Percentiles rank a stretch among this genome's conserved stretches.
phyloP scores from a whole-genome alignment of 2,329 filamentous ascomycete genomes.

The Hypoxylon rubiginosum region DNA sequence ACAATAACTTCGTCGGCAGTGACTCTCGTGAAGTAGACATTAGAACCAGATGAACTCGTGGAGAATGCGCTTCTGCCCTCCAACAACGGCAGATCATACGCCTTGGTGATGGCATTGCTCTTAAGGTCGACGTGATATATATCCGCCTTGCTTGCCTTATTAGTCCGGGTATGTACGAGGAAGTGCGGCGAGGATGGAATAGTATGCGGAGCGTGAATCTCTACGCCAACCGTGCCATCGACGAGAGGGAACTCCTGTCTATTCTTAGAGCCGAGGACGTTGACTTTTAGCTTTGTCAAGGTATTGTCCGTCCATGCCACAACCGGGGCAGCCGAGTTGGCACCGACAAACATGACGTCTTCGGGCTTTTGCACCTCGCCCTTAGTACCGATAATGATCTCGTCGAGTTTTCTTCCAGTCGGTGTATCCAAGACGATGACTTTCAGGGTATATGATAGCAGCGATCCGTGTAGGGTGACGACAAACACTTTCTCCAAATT shows the following conservation, averaged over 20 bases:
- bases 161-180: slow-evolving; percentile 83
- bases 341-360: slow-evolving; percentile 80
- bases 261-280: slow-evolving; percentile 74
- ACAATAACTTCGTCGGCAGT: slow-evolving; percentile 80
- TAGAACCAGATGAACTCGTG: slow-evolving; percentile 80
- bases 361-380: slow-evolving; percentile 74
- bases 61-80: slow-evolving; percentile 81
- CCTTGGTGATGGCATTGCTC: slow-evolving; percentile 76
- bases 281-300: slow-evolving; percentile 75
- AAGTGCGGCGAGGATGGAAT: slow-evolving; percentile 83
- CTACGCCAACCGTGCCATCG: slow-evolving; percentile 63
- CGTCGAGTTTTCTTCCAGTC: slow-evolving; percentile 79
- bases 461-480: slow-evolving; percentile 77
- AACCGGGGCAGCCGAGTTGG: slow-evolving; percentile 80
- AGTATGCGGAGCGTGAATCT: slow-evolving; percentile 81
- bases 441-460: slow-evolving; percentile 81
- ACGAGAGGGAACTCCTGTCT: slow-evolving; percentile 68
- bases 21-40: slow-evolving; percentile 90
- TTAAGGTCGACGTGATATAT: slow-evolving; percentile 86
- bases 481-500: slow-evolving; percentile 80
- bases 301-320: slow-evolving; percentile 79
- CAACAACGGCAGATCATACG: slow-evolving; percentile 82
- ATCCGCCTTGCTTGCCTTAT: slow-evolving; percentile 80
- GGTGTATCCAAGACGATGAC: slow-evolving; percentile 79
- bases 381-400: slow-evolving; percentile 80